Evolutionary conservation across 1,139 yeast genomes (phyloP), one percentile per base, ranked within the genome.

Genomic region (Yamadazyma mexicana): DNA sequence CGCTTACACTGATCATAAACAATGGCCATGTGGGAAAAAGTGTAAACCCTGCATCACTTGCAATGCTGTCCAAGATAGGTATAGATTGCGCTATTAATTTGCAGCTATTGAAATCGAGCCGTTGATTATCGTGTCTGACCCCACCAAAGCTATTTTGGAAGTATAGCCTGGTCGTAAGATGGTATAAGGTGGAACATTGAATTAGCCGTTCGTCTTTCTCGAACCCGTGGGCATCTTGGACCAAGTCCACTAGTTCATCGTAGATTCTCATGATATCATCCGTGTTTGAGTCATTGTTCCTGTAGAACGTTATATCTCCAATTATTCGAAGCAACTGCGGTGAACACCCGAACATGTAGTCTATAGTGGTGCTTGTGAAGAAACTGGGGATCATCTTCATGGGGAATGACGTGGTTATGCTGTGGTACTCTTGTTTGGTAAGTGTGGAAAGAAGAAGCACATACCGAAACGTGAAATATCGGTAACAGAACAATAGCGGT

Each of bases 271-370:
- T 3, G 10, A 31, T 18, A n/a, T 33, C 22, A 12, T n/a, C 10
- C 4, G 15, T 16, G 17, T 23, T 16, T n/a, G 15, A 8, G 8
- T 8, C 37, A 22, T 40, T 3, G 31, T 50, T 46, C 31, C 49
- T 52, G 5, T 55, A 37, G 31, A 43, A 38, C 2, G 58, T 46
- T 5, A 55, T 45, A 15, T 52, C 40, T 35, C 57, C 48, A 16
- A 59, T 53, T 7, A 48, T 39, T 35, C 46, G 39, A 2, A 59
- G 36, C 7, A 60, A 41, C 34, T 49, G 44, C 2, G 65, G 64
- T 1, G 64, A 57, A 40, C 64, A 60, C 7, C 66, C 65, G 37
- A 56, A 52, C 55, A 58, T 51, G 26, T 54, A 56, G 39, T 61
- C 66, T 11, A 61, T 50, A 1, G 32, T 28, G 16, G 45, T 43